Conservation (phyloP, 345 rosid species). For the Moringa oleifera region DNA sequence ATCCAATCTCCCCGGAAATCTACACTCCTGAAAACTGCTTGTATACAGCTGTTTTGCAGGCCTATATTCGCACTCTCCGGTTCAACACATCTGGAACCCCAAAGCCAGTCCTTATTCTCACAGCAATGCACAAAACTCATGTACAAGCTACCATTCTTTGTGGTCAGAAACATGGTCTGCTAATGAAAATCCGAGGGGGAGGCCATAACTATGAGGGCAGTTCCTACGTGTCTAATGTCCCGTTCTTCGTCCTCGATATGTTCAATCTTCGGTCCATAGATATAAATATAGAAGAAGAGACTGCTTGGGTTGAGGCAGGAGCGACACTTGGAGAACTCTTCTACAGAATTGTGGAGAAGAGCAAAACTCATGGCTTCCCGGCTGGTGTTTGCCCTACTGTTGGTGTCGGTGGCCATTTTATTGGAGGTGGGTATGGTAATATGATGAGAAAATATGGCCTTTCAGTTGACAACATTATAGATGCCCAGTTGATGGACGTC, state of each 20-base stretch:
- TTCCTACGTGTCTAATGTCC: conserved; percentile 26
- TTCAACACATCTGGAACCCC: conserved; percentile 25
- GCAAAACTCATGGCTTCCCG: conserved; percentile 29
- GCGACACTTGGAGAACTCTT: conserved; percentile 35
- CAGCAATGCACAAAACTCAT: conserved; percentile 20
- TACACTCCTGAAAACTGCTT: conserved; percentile 26
- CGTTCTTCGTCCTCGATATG: conserved; percentile 34
- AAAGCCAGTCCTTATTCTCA: conserved; percentile 27
- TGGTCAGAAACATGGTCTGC: conserved; percentile 21
- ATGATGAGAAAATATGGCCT: conserved; percentile 44
- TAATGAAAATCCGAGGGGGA: conserved; percentile 33
- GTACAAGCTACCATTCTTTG: conserved; percentile 32
- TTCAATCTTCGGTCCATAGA: conserved; percentile 20
- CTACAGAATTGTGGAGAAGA: conserved; percentile 22
- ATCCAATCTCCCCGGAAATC: conserved; percentile 24
- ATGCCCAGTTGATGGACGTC: conserved; percentile 39
- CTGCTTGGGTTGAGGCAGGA: conserved; percentile 34
- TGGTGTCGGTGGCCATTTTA: conserved; percentile 47
- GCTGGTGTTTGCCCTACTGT: conserved; percentile 37
- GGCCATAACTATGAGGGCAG: conserved; percentile 40
- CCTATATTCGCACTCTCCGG: conserved; percentile 30
- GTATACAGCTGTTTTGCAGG: conserved; percentile 19
- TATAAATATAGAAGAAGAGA: conserved; percentile 13
- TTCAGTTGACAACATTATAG: conserved; percentile 37
- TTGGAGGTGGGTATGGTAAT: conserved; percentile 51